phyloP scores from a whole-genome alignment of 306 rosid genomes.

The Pyrus communis region DNA sequence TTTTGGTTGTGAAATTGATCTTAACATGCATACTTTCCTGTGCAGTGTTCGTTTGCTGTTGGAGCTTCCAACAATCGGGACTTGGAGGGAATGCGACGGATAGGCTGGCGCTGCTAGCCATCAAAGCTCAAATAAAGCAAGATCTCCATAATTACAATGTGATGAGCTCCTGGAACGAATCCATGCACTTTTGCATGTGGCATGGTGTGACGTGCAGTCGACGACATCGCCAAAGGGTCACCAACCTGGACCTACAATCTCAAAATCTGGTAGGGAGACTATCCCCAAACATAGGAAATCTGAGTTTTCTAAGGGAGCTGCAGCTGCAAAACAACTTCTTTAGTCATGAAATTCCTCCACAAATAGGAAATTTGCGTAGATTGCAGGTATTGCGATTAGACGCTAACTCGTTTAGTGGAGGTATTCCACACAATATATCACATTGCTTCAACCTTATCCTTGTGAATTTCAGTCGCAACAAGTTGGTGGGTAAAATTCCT shows the following conservation, averaged over 20 bases:
- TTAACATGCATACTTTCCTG: background rate
- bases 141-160: background rate
- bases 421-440: background rate
- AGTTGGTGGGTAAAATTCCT: background rate
- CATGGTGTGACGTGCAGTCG: background rate
- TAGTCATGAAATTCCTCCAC: background rate
- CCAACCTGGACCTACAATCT: background rate
- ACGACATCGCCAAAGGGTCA: background rate
- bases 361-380: background rate
- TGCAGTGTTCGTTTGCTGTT: background rate
- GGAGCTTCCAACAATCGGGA: background rate
- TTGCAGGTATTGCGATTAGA: background rate
- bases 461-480: background rate
- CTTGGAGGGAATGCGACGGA: background rate
- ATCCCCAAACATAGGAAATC: background rate
- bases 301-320: background rate
- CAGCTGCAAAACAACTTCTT: background rate
- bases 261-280: background rate
- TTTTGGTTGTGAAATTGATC: background rate
- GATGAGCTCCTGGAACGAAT: background rate
- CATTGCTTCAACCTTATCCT: background rate
- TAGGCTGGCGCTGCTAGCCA: background rate
- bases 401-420: background rate
- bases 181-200: background rate
- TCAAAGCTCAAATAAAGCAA: background rate